Evolutionary conservation across 2,329 filamentous ascomycete species (phyloP).

Genomic region (Colletotrichum melonis): DNA sequence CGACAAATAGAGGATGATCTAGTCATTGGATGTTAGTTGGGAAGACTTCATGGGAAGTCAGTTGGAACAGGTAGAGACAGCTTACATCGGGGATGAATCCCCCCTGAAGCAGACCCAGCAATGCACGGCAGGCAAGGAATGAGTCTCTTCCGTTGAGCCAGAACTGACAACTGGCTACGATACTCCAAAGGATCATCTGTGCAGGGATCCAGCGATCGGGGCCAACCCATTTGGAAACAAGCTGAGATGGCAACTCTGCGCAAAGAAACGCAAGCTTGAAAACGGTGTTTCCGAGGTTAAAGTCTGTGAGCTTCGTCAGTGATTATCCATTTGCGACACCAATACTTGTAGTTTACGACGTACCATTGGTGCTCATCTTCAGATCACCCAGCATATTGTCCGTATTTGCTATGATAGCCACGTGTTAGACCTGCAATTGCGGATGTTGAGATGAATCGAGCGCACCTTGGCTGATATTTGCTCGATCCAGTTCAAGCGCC

Average conservation of each 20-base stretch:
- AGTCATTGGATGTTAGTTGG: not conserved
- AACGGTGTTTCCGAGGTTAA: conserved; percentile 61
- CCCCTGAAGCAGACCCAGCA: conserved; percentile 50
- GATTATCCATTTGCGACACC: too few relatives aligned
- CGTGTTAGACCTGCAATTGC: not conserved
- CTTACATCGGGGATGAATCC: conserved; percentile 54
- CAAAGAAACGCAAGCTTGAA: conserved; percentile 62
- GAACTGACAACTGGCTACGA: conserved; percentile 58
- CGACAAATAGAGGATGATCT: conserved; percentile 54
- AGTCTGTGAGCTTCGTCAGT: conserved; percentile 43
- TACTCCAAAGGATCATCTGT: conserved; percentile 65
- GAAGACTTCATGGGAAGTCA: not conserved
- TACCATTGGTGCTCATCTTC: conserved; percentile 54
- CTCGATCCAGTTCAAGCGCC: conserved; percentile 57
- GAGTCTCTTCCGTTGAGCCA: conserved; percentile 45
- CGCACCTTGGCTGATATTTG: conserved; percentile 55
- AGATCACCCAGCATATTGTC: conserved; percentile 56
- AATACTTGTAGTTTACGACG: not conserved
- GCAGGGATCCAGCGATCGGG: conserved; percentile 63
- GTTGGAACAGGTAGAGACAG: accelerated
- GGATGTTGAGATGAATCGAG: not conserved
- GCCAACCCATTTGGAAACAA: conserved; percentile 64
- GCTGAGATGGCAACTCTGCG: conserved; percentile 68
- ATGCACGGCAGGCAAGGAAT: conserved; percentile 45
- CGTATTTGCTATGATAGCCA: conserved; percentile 36